These are phyloP conservation scores for Torulaspora indica DNA, from an alignment of 805 yeast genomes.

Conservation along the genomic window DNA sequence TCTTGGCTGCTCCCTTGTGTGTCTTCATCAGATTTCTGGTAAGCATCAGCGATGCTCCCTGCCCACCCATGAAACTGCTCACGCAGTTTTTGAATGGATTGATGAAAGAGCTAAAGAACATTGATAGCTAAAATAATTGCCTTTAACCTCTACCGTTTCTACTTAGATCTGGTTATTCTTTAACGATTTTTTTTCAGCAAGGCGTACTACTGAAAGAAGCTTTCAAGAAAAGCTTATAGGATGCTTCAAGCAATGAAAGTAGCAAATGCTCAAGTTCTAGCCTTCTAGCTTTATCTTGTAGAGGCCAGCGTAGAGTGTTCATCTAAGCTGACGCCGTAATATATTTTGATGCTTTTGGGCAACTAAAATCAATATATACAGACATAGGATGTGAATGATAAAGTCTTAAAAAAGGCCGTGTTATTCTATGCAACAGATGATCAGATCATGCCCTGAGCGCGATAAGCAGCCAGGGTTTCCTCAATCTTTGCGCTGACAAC, in stretches of 20 bases:
- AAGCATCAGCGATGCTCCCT: constrained; percentile 18
- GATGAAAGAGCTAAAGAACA: constrained; percentile 9
- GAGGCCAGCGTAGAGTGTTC: neutral
- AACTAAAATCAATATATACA: constrained; percentile 13
- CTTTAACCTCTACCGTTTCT: neutral
- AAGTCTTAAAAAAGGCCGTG: neutral
- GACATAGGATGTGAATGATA: constrained; percentile 10
- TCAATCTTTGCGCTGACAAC: constrained; percentile 56
- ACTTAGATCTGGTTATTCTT: neutral
- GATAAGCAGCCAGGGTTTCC: constrained; percentile 48
- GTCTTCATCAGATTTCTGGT: constrained; percentile 55
- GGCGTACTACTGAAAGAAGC: too few species aligned
- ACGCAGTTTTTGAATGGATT: constrained; percentile 5
- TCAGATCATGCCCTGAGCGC: constrained; percentile 32
- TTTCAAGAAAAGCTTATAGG: too few species aligned
- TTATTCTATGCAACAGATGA: constrained; percentile 4
- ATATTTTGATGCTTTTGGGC: constrained; percentile 1
- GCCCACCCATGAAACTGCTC: constrained; percentile 6
- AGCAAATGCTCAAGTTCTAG: too few species aligned
- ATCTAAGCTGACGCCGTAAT: neutral
- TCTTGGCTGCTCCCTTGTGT: constrained; percentile 79
- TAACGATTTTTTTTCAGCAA: too few species aligned
- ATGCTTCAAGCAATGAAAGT: too few species aligned
- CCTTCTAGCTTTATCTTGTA: too few species aligned
- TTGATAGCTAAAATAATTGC: neutral